Conservation (phyloP, 2,329 filamentous ascomycete genomes). For the Xylaria sp. region DNA sequence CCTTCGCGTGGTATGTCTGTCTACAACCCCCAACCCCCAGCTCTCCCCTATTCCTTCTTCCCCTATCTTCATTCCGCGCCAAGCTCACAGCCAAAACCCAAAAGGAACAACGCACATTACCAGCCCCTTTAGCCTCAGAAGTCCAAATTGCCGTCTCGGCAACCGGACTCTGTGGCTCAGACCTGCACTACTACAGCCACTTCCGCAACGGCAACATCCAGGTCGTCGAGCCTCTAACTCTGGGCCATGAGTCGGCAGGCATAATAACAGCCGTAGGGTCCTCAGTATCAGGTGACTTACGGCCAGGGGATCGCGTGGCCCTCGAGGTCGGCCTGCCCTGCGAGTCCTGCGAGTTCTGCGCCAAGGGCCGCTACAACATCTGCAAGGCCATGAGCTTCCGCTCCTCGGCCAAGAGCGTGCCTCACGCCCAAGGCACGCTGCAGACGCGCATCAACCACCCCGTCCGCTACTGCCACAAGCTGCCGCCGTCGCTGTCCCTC, state of each 20-base stretch:
- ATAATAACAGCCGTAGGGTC: constrained; percentile 70
- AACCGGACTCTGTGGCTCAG: constrained; percentile 75
- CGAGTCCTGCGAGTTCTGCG: constrained; percentile 62
- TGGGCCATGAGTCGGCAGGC: constrained; percentile 78
- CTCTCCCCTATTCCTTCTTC: neutral
- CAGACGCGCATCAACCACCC: constrained; percentile 68
- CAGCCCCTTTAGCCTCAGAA: constrained; percentile 65
- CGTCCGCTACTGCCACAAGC: constrained; percentile 67
- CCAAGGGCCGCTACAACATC: constrained; percentile 70
- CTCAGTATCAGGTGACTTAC: constrained; percentile 64
- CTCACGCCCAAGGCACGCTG: constrained; percentile 69
- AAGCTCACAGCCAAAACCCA: constrained; percentile 1
- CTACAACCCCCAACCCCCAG: neutral
- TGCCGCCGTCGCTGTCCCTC: constrained; percentile 61
- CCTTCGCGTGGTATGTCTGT: constrained; percentile 60
- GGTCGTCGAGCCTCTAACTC: constrained; percentile 64
- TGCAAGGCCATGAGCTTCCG: constrained; percentile 68
- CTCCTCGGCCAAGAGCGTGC: constrained; percentile 66
- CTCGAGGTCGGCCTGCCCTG: constrained; percentile 68
- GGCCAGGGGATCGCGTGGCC: constrained; percentile 76
- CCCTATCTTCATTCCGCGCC: neutral
- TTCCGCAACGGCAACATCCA: constrained; percentile 74
- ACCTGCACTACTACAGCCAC: constrained; percentile 74
- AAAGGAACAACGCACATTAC: constrained; percentile 65
- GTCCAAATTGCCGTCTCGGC: constrained; percentile 70